These are phyloP conservation scores for Geosmithia morbida DNA, from an alignment of 2,329 filamentous ascomycete species.

Conservation along the genomic window DNA sequence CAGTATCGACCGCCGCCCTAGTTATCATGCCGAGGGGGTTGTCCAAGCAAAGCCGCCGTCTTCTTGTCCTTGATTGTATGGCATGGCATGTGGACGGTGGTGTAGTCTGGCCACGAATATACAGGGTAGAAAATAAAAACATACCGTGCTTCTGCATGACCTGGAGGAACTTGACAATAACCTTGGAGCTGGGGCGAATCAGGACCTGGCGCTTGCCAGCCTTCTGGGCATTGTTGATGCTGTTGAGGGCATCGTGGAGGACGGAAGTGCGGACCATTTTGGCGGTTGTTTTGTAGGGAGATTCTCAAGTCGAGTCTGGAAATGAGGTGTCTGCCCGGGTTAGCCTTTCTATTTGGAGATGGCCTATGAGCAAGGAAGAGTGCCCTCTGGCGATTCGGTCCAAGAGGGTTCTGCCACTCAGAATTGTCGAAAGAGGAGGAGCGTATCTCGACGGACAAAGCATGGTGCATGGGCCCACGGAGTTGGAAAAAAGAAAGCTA, in stretches of 20 bases:
- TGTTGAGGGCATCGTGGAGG: conserved; percentile 97
- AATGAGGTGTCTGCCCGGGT: conserved; percentile 53
- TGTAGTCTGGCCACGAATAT: neutral
- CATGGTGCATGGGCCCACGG: neutral
- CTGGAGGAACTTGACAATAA: conserved; percentile 97
- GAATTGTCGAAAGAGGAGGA: conserved; percentile 36
- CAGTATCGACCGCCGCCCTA: conserved; percentile 76
- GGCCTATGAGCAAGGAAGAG: conserved; percentile 52
- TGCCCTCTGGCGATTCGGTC: conserved; percentile 39
- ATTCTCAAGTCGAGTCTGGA: conserved; percentile 62
- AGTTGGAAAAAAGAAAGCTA: too few species aligned
- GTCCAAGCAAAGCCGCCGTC: conserved; percentile 1
- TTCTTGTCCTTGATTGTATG: neutral
- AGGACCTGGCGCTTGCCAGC: conserved; percentile 97
- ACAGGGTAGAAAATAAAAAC: conserved; percentile 21
- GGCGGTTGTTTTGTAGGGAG: conserved; percentile 46
- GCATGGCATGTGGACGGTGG: neutral
- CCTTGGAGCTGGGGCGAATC: conserved; percentile 97
- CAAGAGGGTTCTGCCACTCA: conserved; percentile 58
- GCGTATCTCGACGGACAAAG: conserved; percentile 36
- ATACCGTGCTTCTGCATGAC: conserved; percentile 99
- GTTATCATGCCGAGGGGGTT: conserved; percentile 92
- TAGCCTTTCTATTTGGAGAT: conserved; percentile 35
- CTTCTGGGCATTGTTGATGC: conserved; percentile 99
- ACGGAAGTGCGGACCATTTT: conserved; percentile 99